Evolutionary conservation across 768 basidiomycete genomes (phyloP).

Genomic region (Crepidotus variabilis): DNA sequence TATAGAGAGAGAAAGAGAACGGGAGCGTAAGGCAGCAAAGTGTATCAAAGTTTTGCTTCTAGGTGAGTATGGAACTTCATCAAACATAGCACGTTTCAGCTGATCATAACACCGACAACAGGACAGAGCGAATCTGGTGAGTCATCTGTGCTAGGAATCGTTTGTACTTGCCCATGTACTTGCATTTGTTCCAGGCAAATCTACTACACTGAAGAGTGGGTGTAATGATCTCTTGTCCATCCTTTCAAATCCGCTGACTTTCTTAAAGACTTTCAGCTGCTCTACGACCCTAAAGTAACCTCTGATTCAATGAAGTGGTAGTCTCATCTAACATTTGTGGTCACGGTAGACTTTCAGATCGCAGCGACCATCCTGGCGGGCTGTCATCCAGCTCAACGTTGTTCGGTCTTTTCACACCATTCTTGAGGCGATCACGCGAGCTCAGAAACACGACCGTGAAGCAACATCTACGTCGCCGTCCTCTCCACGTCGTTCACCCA

Average conservation of each 20-base stretch:
- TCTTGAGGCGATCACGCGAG: constrained; percentile 42
- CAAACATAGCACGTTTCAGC: background rate
- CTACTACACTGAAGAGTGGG: constrained; percentile 78
- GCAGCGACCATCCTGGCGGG: constrained; percentile 64
- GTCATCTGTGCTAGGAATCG: background rate
- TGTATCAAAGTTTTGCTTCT: constrained; percentile 58
- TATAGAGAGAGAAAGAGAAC: constrained; percentile 44
- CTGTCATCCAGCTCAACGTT: constrained; percentile 67
- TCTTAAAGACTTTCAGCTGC: constrained; percentile 54
- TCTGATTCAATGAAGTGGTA: background rate
- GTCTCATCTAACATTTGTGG: background rate
- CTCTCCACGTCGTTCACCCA: constrained; percentile 16
- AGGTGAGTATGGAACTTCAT: constrained; percentile 32
- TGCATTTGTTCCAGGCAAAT: constrained; percentile 52
- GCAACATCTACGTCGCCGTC: constrained; percentile 1
- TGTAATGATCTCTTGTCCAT: constrained; percentile 9
- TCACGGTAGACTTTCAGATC: constrained; percentile 55
- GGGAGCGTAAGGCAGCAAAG: constrained; percentile 43
- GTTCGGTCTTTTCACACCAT: constrained; percentile 63
- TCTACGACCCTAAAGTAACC: constrained; percentile 56
- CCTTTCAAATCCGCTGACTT: constrained; percentile 4
- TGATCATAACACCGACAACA: constrained; percentile 13
- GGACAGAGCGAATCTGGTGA: constrained; percentile 82
- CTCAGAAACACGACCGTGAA: constrained; percentile 18
- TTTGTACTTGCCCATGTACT: background rate